Evolutionary conservation across 2,329 filamentous ascomycete species (phyloP).

Genomic region (Fusarium anguioides): DNA sequence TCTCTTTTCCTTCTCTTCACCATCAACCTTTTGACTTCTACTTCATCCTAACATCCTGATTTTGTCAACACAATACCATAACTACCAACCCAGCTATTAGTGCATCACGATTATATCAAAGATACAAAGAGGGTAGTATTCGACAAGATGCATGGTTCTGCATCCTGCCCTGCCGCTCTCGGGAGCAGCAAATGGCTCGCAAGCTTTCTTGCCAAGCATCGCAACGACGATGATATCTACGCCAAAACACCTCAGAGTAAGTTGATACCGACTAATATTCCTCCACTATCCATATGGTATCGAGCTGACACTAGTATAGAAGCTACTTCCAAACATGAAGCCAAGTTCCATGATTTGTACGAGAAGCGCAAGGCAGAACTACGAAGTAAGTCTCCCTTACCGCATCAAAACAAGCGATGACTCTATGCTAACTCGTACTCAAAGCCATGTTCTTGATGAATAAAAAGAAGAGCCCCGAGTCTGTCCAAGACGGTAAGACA

Average conservation of each 20-base stretch:
- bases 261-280: not conserved
- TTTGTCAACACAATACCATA: not conserved
- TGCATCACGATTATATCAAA: not conserved
- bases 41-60: not conserved
- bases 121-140: not conserved
- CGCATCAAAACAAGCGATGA: not conserved
- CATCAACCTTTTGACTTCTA: not conserved
- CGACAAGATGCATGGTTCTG: conserved; percentile 15
- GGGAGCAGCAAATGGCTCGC: conserved; percentile 19
- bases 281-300: not conserved
- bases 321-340: not conserved
- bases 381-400: conserved; percentile 8
- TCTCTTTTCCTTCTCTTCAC: not conserved
- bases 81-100: not conserved
- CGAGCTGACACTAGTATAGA: conserved; percentile 1
- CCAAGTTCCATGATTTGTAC: conserved; percentile 8
- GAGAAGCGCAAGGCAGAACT: conserved; percentile 19
- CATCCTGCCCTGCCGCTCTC: conserved; percentile 21
- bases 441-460: not conserved
- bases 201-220: not conserved
- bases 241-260: not conserved
- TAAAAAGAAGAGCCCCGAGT: not conserved
- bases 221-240: not conserved
- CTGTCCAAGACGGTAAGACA: conserved; percentile 6
- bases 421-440: not conserved